Percentiles rank a stretch among this genome's conserved stretches.
Conservation (phyloP, 2,329 filamentous ascomycete genomes). For the Trichoderma breve region DNA sequence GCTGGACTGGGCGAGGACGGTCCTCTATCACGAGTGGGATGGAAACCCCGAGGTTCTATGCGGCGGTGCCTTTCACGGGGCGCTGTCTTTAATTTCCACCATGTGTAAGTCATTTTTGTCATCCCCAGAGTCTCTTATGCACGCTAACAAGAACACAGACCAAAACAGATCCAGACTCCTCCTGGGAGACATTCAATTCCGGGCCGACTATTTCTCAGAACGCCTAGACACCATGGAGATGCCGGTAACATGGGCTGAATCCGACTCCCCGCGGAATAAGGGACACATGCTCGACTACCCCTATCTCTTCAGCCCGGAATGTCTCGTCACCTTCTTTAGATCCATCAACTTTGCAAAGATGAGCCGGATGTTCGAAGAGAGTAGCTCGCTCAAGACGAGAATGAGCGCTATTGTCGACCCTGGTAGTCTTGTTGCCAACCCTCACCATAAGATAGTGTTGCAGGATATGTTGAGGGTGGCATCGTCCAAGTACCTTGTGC, state of each 20-base stretch:
- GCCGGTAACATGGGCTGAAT: constrained; percentile 68
- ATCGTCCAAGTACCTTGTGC: constrained; percentile 67
- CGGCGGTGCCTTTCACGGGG: constrained; percentile 72
- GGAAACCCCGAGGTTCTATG: constrained; percentile 67
- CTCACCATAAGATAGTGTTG: constrained; percentile 59
- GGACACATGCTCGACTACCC: constrained; percentile 77
- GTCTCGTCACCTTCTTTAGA: constrained; percentile 79
- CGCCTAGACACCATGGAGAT: constrained; percentile 72
- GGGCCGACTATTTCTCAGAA: constrained; percentile 72
- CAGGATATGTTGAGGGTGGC: constrained; percentile 63
- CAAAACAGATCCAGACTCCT: constrained; percentile 62
- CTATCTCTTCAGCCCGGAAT: constrained; percentile 72
- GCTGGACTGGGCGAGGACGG: constrained; percentile 70
- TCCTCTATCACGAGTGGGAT: constrained; percentile 79
- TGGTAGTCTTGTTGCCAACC: constrained; percentile 54
- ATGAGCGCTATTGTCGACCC: constrained; percentile 56
- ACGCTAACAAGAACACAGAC: constrained; percentile 42
- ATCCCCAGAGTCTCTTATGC: no score
- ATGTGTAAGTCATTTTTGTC: constrained; percentile 59
- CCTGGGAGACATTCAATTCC: constrained; percentile 67
- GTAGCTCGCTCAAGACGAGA: constrained; percentile 55
- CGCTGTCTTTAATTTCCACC: constrained; percentile 68
- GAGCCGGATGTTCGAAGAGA: constrained; percentile 74
- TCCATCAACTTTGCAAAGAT: constrained; percentile 85
- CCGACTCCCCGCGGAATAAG: constrained; percentile 58